Base-by-base conservation (phyloP, 2,329 filamentous ascomycete species). In the Dothistroma pini region DNA sequence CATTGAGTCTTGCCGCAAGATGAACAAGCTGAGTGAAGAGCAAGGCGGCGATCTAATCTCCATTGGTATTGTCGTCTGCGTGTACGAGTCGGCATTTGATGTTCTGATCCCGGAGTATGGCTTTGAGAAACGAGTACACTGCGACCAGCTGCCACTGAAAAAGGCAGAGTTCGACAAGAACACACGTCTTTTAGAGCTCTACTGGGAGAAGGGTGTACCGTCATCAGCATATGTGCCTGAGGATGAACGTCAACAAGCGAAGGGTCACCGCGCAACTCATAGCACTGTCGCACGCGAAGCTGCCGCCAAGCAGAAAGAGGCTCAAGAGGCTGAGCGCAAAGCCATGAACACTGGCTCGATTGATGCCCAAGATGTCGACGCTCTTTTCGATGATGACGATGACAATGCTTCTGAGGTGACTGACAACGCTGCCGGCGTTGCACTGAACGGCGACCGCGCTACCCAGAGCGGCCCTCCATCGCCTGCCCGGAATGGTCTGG, bases 141-240 rank as follows among this genome's bases (percentile, higher is more conserved):
- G 95, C 75, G 95, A 99, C 74, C 95, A 99, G 81, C 83, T 99
- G 74, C 95, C 95, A 32, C 81, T 99, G 69, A 93, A 97, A 85
- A 99, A 99, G 83, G 95, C 95, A n/a, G 95, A 99, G 75, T 99
- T 95, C 79, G 88, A 96, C 77, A 97, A 97, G 83, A 92, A 96
- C 75, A 91, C 93, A 80, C 87, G 95, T 59, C 86, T 97, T 32
- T 83, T 99, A 52, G 95, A 99, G 78, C 84, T 99, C 16, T 99
- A 97, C 83, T 99, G 95, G 95, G 95, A 99, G 86, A 99, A 97
- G 85, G 95, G 95, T 52, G 92, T 97, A 8, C 91, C 93, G 31
- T 97, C 93, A 65, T 97, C 93, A 49, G 90, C 93, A 2, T 99
- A 96, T 70, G 89, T 99, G 56, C 95, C 95, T 2, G 95, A 99